A percentile compares a stretch with the other conserved stretches of the same genome.
Evolutionary conservation across 805 yeast species (phyloP).

Genomic region (Lachancea quebecensis): DNA sequence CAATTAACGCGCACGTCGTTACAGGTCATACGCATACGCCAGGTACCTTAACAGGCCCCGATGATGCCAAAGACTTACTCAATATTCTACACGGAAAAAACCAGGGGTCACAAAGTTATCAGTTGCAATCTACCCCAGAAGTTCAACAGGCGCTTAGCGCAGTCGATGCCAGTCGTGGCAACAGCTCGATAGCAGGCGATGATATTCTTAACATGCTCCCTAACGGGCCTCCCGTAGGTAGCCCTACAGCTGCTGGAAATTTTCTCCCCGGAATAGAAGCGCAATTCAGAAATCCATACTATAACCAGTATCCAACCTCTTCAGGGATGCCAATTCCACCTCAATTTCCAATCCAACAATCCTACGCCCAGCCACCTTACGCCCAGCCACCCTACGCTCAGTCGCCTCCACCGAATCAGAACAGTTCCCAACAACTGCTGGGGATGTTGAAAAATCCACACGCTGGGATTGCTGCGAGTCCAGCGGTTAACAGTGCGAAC

Average conservation of each 20-base stretch:
- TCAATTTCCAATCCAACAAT: not conserved
- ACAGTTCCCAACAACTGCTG: slow-evolving; percentile 17
- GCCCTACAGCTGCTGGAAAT: not conserved
- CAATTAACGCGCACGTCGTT: no score
- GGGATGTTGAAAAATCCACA: slow-evolving; percentile 16
- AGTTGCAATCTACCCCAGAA: not conserved
- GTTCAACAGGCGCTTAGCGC: not conserved
- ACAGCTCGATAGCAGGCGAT: not conserved
- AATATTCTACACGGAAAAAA: not conserved
- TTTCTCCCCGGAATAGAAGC: not conserved
- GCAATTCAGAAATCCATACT: not conserved
- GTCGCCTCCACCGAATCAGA: slow-evolving; percentile 2
- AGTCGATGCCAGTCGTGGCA: not conserved
- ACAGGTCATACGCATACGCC: no score
- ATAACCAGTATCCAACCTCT: not conserved
- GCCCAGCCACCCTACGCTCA: not conserved
- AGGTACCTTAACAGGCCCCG: no score
- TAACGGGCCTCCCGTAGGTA: not conserved
- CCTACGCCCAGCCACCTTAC: not conserved
- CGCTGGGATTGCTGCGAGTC: not conserved
- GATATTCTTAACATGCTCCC: not conserved
- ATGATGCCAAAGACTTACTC: not conserved
- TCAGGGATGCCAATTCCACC: not conserved
- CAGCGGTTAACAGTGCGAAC: not conserved
- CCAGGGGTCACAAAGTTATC: not conserved